Evolutionary conservation across 1,284 basidiomycete genomes (phyloP), one percentile per base, ranked within the genome.

Genomic region (Hypsizygus ulmarius): DNA sequence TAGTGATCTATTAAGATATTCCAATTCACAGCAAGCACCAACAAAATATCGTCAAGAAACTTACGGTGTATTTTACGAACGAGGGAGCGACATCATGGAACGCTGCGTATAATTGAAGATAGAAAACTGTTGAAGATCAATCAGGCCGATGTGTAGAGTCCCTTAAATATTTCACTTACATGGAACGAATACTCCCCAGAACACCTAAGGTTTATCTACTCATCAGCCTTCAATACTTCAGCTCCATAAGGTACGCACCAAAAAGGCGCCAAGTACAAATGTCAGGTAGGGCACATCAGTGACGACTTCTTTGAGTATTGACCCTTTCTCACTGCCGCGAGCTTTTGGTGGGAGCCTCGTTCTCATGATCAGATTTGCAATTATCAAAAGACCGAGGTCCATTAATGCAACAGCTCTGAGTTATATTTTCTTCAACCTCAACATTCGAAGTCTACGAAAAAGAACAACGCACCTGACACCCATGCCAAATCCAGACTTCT

Each of bases 101-200:
- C 11, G 63, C 62, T 25, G 71, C 63, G 50, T 68, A 73, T 5
- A 75, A 61, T 48, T 76, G 72, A 14, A 76, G 61, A 53, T 75
- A 76, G 57, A 75, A 74, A 49, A 72, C 67, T 69, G 37, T 21
- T 12, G 8, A 19, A 28, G 8, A 10, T 15, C 14, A n/a, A 11
- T 14, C 48, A 4, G 47, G 49, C 34, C 35, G 28, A 39, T 14
- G 16, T n/a, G 30, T 28, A 19, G 29, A 21, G 14, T 18, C 10
- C 9, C 4, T 15, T 19, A 8, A 9, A 18, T 39, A 12, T 25
- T 29, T 15, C 40, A 58, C 63, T 8, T 56, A 66, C 66, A 68
- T 25, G 70, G 70, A 14, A 71, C 61, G 47, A 70, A 72, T 10
- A 66, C 53, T 21, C 70, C 70, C 68, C 65, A 72, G 38, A 70